Base-by-base conservation (phyloP, 139 green algal genomes). In the Picochlorum sp. region DNA sequence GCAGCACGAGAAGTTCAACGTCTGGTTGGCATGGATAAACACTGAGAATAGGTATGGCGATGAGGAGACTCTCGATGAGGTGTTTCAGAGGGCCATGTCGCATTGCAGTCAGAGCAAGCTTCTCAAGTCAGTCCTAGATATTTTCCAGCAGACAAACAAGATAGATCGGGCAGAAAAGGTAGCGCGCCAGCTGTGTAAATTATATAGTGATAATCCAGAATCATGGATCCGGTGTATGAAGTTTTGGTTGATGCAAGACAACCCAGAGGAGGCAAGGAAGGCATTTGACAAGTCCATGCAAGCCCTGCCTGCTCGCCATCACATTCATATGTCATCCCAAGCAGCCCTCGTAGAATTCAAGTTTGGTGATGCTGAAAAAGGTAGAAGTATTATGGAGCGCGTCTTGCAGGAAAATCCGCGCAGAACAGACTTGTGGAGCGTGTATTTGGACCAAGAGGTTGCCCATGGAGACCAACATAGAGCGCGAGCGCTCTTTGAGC, bases 11-110 rank as follows among this genome's bases (percentile, higher is more conserved):
- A 90, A 90, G 75, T 90, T 97, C 75, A 97, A 98, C 49, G 74
- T 98, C 28, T 98, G 93, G 93, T 78, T 95, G 54, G 93, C 93
- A 13, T 88, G 73, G 60, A 75, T 98, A 6, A 98, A 98, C 72
- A 63, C 97, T 58, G 94, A 99, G 76, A 92, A 89, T 56, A 65
- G 74, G 16, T 86, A 93, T 61, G 94, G 90, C n/a, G 75, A 73
- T 10, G 84, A 90, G 63, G 87, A 95, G 52, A 82, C 85, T 8
- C 74, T 89, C 14, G 80, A 87, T 74, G 66, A 47, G 49, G 71
- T 92, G 23, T 95, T 99, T 71, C 68, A 84, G 26, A 68, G 78
- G 10, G 87, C 87, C 26, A 67, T 94, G 71, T 61, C 76, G 26
- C 84, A 92, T 76, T 85, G 65, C 52, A 79, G 97, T 69, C 73